phyloP scores from a whole-genome alignment of 208 protist species.

The Ichthyophonus hoferi region DNA sequence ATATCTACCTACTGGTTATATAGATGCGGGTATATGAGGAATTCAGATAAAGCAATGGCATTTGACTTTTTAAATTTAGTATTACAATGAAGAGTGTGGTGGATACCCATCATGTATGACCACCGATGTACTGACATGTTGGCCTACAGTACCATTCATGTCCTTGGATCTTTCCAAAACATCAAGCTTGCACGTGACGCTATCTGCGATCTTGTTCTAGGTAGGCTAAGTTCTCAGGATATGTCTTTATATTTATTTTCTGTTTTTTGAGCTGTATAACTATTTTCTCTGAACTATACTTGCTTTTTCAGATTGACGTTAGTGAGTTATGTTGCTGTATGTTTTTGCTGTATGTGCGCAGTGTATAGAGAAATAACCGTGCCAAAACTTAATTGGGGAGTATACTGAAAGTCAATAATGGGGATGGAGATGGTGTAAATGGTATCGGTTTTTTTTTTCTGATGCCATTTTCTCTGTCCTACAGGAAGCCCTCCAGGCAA shows the following conservation, averaged over 20 bases:
- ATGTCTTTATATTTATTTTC: not conserved
- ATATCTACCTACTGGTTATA: too few relatives aligned
- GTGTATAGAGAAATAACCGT: not conserved
- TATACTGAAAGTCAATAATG: too few relatives aligned
- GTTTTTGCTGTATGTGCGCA: not conserved
- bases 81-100: too few relatives aligned
- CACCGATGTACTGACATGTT: too few relatives aligned
- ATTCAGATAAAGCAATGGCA: too few relatives aligned
- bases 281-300: not conserved
- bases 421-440: too few relatives aligned
- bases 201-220: slow-evolving; percentile 93
- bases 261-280: slow-evolving; percentile 23
- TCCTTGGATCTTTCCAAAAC: slow-evolving; percentile 96
- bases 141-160: slow-evolving; percentile 81
- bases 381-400: not conserved
- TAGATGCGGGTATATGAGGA: too few relatives aligned
- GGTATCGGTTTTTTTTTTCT: not conserved
- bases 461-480: not conserved
- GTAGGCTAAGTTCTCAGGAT: slow-evolving; percentile 71
- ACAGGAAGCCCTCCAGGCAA: slow-evolving; percentile 68
- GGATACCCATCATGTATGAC: too few relatives aligned
- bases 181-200: slow-evolving; percentile 92
- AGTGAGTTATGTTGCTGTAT: not conserved
- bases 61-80: too few relatives aligned
- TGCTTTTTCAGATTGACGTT: not conserved